Evolutionary conservation across 2,329 filamentous ascomycete species (phyloP), one percentile per base, ranked within the genome.

Genomic region (Aspergillus brasiliensis): DNA sequence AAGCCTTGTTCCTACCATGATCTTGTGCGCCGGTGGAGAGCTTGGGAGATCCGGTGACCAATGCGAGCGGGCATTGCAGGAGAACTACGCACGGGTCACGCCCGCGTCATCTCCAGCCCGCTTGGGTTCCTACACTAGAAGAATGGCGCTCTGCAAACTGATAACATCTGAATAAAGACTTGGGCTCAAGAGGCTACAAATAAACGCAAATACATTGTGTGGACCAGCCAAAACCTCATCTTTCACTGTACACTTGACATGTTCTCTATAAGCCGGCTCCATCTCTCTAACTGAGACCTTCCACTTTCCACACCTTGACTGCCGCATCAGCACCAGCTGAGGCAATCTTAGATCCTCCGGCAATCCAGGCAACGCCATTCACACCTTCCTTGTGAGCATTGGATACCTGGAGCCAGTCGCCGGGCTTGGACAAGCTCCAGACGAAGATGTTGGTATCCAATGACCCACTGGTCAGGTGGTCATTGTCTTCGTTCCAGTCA

Each of bases 351-450:
- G 77, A 77, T 59, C 82, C 82, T 8, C 84, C 86, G 27, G 83
- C 84, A 13, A 91, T 83, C 92, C 94, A 99, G 11, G 84, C 84
- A 15, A 98, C 89, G 15, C 91, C 94, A 67, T 90, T 92, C 17
- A 98, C 92, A 8, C 95, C 95, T 72, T 98, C 95, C 79, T 97
- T 97, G 80, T 99, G 95, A 52, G 94, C 92, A 72, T 97, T 96
- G 21, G 87, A 79, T 13, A 88, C 89, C 80, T 95, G 94, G 67
- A 96, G 85, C 67, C 94, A 85, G 76, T 91, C 91, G 2, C 91
- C 92, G 0, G 94, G 94, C 73, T 91, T 91, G 46, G 82, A 80
- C 58, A 97, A 77, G 74, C 91, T 97, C 92, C 95, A 99, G 28
- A 97, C 88, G 73, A 91, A 93, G 19, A 99, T 85, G 71, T 96